Evolutionary conservation across 176 grass and related monocot species (phyloP), one percentile per base, ranked within the genome.

Genomic region (Oryza meyeriana): DNA sequence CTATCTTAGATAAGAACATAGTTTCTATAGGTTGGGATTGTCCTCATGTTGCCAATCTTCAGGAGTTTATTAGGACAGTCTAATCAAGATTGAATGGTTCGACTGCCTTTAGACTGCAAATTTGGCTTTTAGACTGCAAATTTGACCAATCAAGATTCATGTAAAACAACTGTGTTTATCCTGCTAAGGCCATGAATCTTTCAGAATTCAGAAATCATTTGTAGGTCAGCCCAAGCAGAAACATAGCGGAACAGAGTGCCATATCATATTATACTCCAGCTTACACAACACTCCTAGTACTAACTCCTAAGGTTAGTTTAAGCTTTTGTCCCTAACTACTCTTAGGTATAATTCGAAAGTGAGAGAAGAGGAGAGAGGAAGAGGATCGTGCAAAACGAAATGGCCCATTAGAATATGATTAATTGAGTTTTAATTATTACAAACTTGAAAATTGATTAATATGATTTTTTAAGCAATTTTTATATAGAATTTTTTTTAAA

Each of bases 1-100:
- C n/a, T n/a, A n/a, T n/a, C n/a, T n/a, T n/a, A n/a, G n/a, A n/a
- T n/a, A n/a, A n/a, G n/a, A n/a, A n/a, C n/a, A n/a, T n/a, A n/a
- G n/a, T n/a, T n/a, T n/a, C n/a, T n/a, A n/a, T n/a, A n/a, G n/a
- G n/a, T n/a, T n/a, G n/a, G n/a, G n/a, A n/a, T n/a, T n/a, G n/a
- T n/a, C n/a, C n/a, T n/a, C n/a, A 57, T 69, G 64, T 62, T 85
- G 65, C 50, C 28, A 9, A 36, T 12, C 83, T 61, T 59, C 20
- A 20, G 69, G 4, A 45, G 44, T 38, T 38, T 40, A 20, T 32
- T 28, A 22, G 55, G 55, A 59, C 55, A 59, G n/a, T 25, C 22
- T 11, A 55, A 59, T 24, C 8, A 10, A 17, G 16, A 8, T 0
- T 26, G 22, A 72, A 72, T 40, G 29, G 36, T 41, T 77, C 25